These are phyloP conservation scores for Adansonia grandidieri DNA, from an alignment of 441 rosid genomes.

Conservation along the genomic window DNA sequence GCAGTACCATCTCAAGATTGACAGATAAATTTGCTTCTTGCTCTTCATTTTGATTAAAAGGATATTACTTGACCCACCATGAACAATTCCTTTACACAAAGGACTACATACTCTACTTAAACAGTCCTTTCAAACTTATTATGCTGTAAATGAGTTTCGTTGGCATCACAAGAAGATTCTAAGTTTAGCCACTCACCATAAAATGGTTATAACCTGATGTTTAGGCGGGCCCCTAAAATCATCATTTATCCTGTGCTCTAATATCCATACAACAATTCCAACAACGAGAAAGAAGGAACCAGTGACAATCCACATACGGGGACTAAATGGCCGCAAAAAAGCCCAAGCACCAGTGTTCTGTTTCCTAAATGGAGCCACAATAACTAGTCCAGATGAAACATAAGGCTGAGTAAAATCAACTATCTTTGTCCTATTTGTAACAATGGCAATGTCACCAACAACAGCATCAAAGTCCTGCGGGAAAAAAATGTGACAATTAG, in stretches of 20 bases:
- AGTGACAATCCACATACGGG: slow-evolving; percentile 73
- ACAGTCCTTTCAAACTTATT: not conserved
- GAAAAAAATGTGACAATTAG: slow-evolving; percentile 33
- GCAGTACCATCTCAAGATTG: slow-evolving; percentile 4
- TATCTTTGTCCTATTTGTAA: slow-evolving; percentile 75
- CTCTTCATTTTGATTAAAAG: not conserved
- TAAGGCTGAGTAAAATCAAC: slow-evolving; percentile 94
- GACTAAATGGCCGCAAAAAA: slow-evolving; percentile 76
- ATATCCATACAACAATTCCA: slow-evolving; percentile 86
- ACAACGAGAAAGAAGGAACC: slow-evolving; percentile 63
- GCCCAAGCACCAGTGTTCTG: slow-evolving; percentile 85
- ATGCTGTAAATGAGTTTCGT: not conserved
- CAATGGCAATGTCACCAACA: slow-evolving; percentile 86
- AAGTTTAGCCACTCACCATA: slow-evolving; percentile 58
- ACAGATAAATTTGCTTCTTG: not conserved
- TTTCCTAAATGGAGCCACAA: slow-evolving; percentile 75
- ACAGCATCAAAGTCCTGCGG: slow-evolving; percentile 78
- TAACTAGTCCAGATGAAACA: slow-evolving; percentile 80
- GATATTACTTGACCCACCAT: not conserved
- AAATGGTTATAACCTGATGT: slow-evolving; percentile 69
- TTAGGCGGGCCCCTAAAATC: slow-evolving; percentile 93
- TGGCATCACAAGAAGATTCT: slow-evolving; percentile 3
- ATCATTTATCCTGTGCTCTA: slow-evolving; percentile 87
- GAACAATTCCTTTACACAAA: not conserved
- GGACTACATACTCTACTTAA: not conserved